Percentiles rank a stretch among this genome's conserved stretches.
These are phyloP conservation scores for Anastatica hierochuntica DNA, from an alignment of 345 rosid genomes.

Conservation along the genomic window DNA sequence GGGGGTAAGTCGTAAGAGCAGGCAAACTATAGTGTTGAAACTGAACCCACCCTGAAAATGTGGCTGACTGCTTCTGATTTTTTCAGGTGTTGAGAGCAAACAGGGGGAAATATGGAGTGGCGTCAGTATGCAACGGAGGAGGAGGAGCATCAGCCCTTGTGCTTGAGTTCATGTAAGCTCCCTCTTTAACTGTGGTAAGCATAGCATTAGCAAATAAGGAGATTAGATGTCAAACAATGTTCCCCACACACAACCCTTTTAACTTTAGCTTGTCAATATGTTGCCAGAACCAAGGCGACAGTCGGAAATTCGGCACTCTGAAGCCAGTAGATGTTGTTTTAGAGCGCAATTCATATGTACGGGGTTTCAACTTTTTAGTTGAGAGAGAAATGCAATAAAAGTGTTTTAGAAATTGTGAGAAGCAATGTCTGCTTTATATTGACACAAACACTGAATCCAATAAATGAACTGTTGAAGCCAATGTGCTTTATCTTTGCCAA, in stretches of 20 bases:
- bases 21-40: constrained; percentile 1
- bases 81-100: constrained; percentile 75
- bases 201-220: background rate
- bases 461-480: background rate
- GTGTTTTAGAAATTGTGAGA: background rate
- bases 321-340: background rate
- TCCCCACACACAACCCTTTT: background rate
- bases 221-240: background rate
- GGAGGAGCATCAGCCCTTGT: constrained; percentile 94
- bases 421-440: constrained; percentile 1
- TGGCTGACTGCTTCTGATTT: constrained; percentile 11
- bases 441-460: background rate
- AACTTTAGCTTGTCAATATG: background rate
- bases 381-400: constrained; percentile 13
- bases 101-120: constrained; percentile 72
- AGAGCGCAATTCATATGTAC: background rate
- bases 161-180: constrained; percentile 68
- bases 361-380: constrained; percentile 5
- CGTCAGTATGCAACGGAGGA: constrained; percentile 90
- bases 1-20: constrained; percentile 50
- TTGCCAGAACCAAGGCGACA: constrained; percentile 18
- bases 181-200: constrained; percentile 23
- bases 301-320: constrained; percentile 19
- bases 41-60: constrained; percentile 1
- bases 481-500: background rate